Evolutionary conservation across 2,329 filamentous ascomycete genomes (phyloP).

Genomic region (Colletotrichum sidae): DNA sequence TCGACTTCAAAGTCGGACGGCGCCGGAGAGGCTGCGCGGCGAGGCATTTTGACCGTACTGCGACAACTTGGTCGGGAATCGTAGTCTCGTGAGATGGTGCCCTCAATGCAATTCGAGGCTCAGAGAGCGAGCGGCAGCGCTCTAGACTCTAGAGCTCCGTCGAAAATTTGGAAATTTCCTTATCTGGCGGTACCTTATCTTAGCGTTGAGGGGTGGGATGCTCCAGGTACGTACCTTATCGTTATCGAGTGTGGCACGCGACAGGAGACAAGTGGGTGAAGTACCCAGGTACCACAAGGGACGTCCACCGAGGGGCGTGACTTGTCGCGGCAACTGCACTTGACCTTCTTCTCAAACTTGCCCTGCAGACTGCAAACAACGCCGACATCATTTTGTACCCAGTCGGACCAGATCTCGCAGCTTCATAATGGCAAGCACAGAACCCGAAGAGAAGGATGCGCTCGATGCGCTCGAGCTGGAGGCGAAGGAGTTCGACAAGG

Average conservation of each 20-base stretch:
- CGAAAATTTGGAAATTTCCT: constrained; percentile 39
- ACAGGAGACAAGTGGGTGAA: constrained; percentile 22
- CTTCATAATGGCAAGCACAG: constrained; percentile 51
- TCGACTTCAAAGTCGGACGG: constrained; percentile 92
- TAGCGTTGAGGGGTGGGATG: constrained; percentile 18
- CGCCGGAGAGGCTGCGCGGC: constrained; percentile 81
- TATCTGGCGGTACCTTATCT: constrained; percentile 36
- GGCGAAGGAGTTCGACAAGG: constrained; percentile 92
- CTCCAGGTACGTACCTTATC: not conserved
- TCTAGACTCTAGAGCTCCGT: not conserved
- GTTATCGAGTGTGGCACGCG: constrained; percentile 11
- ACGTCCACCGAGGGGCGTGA: too few species aligned
- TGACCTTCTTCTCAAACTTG: too few species aligned
- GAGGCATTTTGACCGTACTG: constrained; percentile 67
- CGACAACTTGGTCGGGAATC: not conserved
- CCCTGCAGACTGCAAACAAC: too few species aligned
- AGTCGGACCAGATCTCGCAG: not conserved
- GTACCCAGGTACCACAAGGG: not conserved
- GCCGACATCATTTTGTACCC: not conserved
- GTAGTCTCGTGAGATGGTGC: constrained; percentile 9
- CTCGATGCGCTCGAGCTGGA: constrained; percentile 86
- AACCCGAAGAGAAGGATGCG: constrained; percentile 74
- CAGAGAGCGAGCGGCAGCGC: constrained; percentile 12
- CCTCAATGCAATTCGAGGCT: not conserved
- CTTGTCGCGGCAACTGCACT: too few species aligned